A percentile compares a stretch with the other conserved stretches of the same genome.
Conservation (phyloP, 108 stramenopile species). For the Pelagomonas calceolata region DNA sequence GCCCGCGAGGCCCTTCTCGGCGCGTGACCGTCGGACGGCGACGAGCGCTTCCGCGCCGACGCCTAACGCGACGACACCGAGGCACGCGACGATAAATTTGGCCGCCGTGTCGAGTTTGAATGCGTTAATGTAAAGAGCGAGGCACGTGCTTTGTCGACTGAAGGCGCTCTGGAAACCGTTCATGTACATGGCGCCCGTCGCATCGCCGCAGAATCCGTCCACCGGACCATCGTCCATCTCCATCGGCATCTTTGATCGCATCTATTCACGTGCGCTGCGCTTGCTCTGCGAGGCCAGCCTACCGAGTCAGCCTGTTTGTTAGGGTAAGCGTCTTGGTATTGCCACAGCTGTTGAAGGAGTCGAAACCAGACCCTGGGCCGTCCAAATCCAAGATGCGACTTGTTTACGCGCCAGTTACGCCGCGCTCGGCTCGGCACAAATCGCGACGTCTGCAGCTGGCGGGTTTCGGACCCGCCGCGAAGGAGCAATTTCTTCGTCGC, state of each 20-base stretch:
- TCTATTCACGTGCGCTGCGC: too few species aligned
- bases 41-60: constrained; percentile 32
- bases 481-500: too few species aligned
- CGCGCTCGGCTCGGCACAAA: too few species aligned
- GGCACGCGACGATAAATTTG: constrained; percentile 21
- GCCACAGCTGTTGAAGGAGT: too few species aligned
- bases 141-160: constrained; percentile 31
- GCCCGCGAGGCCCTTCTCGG: constrained; percentile 14
- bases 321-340: too few species aligned
- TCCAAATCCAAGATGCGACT: too few species aligned
- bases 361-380: too few species aligned
- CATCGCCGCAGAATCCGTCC: background rate
- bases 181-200: constrained; percentile 68
- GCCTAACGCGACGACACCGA: constrained; percentile 34
- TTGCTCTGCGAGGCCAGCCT: too few species aligned
- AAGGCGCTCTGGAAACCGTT: constrained; percentile 48
- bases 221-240: background rate
- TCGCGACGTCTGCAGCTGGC: too few species aligned
- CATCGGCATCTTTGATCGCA: background rate
- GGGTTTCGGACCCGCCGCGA: too few species aligned
- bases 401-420: too few species aligned
- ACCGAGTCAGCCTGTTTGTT: too few species aligned
- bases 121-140: constrained; percentile 54
- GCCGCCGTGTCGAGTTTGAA: constrained; percentile 48
- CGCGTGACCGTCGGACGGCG: background rate